A percentile compares a stretch with the other conserved stretches of the same genome.
phyloP scores from a whole-genome alignment of 179 eudicot species.

The Gypsophila paniculata region DNA sequence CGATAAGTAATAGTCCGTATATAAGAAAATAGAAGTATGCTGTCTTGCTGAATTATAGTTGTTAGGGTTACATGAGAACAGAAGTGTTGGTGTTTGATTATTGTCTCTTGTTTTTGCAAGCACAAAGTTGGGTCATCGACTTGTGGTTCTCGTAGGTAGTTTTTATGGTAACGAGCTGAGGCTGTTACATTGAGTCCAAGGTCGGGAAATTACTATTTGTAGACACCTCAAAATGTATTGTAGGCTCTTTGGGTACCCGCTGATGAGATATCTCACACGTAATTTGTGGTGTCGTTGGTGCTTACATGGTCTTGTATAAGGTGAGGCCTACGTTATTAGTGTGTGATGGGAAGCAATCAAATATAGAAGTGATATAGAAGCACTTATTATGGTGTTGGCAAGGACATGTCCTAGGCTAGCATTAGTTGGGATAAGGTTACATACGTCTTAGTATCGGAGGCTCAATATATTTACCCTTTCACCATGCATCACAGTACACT shows the following conservation, averaged over 20 bases:
- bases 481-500: neutral
- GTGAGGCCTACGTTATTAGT: neutral
- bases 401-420: neutral
- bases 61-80: neutral
- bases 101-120: neutral
- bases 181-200: neutral
- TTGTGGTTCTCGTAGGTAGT: neutral
- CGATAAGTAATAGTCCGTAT: neutral
- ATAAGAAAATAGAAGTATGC: neutral
- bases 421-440: neutral
- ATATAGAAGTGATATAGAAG: neutral
- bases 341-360: neutral
- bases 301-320: neutral
- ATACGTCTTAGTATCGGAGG: neutral
- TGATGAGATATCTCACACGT: neutral
- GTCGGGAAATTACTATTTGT: neutral
- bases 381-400: neutral
- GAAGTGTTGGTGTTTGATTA: neutral
- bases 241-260: neutral
- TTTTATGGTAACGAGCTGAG: neutral
- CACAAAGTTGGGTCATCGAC: neutral
- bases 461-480: neutral
- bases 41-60: conserved; percentile 7
- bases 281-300: neutral
- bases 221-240: neutral